Evolutionary conservation across 1,284 basidiomycete species (phyloP), one percentile per base, ranked within the genome.

Genomic region (Malassezia globosa): DNA sequence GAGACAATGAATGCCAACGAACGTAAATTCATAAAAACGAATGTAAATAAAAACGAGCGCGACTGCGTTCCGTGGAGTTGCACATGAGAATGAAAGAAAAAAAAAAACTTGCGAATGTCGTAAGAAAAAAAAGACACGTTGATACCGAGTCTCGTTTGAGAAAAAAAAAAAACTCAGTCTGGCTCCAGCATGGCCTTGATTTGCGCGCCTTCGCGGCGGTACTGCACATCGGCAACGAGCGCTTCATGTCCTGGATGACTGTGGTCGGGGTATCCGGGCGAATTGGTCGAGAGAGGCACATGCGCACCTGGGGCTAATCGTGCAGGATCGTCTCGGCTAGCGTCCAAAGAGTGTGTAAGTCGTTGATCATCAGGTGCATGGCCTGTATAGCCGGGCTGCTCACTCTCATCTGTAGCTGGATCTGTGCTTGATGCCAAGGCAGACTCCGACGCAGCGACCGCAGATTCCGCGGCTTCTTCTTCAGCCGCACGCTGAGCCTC

Each of bases 171-270:
- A 29, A 13, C n/a, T 21, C 21, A 55, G 36, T 63, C 61, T 34
- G 61, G 48, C 5, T 55, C 44, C 7, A 63, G 47, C 61, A 66
- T 64, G 13, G 56, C 58, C 16, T 42, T 26, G 11, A 55, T 46
- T 46, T 66, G 54, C 36, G 46, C 51, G 19, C 59, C 56, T 37
- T 66, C 62, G 33, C 52, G 48, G 18, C 53, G 46, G 40, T 66
- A 66, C 47, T 60, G 58, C 36, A 57, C 42, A 36, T 66, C 64
- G 14, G 64, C 64, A 3, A 61, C 48, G 7, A 57, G 38, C 1
- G 64, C 64, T 14, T 45, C 34, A 34, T 57, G 64, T 7, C 62
- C 62, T 0, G 64, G 54, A 37, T 44, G 43, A 26, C 31, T 31
- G 29, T 47, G 51, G 25, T 42, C 43, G 5, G 47, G 48, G 18